phyloP scores from a whole-genome alignment of 768 basidiomycete genomes.

The Harrya chromipes region DNA sequence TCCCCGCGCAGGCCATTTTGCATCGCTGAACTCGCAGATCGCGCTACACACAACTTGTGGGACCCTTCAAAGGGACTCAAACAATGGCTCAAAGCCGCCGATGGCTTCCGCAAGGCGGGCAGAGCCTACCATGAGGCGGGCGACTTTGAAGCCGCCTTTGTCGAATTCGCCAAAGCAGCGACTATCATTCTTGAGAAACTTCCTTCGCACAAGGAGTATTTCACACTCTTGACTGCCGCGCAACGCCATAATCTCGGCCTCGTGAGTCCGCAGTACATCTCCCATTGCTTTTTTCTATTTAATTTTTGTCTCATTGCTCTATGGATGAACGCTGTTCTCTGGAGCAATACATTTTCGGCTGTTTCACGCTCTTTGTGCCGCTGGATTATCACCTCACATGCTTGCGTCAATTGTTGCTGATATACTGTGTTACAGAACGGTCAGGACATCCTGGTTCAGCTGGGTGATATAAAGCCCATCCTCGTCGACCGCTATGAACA shows the following conservation, averaged over 20 bases:
- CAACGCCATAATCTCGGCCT: constrained; percentile 67
- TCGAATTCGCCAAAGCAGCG: constrained; percentile 69
- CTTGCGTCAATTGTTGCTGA: constrained; percentile 14
- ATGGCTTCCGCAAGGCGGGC: constrained; percentile 56
- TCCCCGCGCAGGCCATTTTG: constrained; percentile 47
- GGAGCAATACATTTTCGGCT: not conserved
- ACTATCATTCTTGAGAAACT: constrained; percentile 77
- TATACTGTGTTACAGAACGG: constrained; percentile 52
- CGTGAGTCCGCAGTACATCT: constrained; percentile 47
- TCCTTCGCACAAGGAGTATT: constrained; percentile 69
- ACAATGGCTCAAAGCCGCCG: constrained; percentile 61
- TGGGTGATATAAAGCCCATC: constrained; percentile 60
- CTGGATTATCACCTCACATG: not conserved
- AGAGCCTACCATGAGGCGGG: constrained; percentile 44
- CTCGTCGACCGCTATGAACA: constrained; percentile 63
- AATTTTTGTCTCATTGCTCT: constrained; percentile 3
- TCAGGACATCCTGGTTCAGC: constrained; percentile 65
- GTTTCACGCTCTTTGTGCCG: not conserved
- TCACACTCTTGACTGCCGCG: constrained; percentile 46
- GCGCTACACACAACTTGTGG: constrained; percentile 53
- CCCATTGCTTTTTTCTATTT: not conserved
- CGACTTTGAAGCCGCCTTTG: constrained; percentile 70
- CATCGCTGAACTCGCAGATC: constrained; percentile 64
- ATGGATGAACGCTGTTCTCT: not conserved
- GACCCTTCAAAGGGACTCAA: constrained; percentile 62